A percentile compares a stretch with the other conserved stretches of the same genome.
Evolutionary conservation across 345 rosid genomes (phyloP).

Genomic region (Brassica nigra): DNA sequence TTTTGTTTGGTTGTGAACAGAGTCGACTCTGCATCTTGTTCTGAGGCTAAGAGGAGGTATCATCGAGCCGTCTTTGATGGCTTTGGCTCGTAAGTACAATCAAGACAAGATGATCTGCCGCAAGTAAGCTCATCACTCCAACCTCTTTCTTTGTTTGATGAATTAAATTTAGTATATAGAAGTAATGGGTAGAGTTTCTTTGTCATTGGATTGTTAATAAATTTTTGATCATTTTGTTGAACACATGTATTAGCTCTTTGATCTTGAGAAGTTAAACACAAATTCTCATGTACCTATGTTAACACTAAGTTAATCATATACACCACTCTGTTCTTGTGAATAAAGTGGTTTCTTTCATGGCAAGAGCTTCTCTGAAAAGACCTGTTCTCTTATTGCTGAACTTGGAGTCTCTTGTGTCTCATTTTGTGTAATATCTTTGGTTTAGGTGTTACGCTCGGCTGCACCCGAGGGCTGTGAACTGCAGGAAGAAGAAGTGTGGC

Average conservation of each 20-base stretch:
- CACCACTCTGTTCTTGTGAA: too few species aligned
- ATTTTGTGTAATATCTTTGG: neutral
- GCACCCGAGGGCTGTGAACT: conserved; percentile 95
- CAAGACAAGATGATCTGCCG: neutral
- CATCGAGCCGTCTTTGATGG: neutral
- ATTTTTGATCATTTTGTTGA: too few species aligned
- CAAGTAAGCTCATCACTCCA: neutral
- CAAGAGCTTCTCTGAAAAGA: too few species aligned
- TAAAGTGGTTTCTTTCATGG: too few species aligned
- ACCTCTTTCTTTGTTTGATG: neutral
- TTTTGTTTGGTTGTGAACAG: conserved; percentile 22
- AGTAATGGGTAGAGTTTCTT: too few species aligned
- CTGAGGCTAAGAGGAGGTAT: conserved; percentile 63
- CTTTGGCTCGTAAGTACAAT: neutral
- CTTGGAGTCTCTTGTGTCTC: neutral
- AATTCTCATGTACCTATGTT: too few species aligned
- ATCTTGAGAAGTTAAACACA: too few species aligned
- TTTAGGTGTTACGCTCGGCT: conserved; percentile 89
- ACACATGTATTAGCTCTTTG: too few species aligned
- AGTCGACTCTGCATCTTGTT: conserved; percentile 58
- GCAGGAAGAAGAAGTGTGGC: conserved; percentile 98
- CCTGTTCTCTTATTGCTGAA: too few species aligned
- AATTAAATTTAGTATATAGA: too few species aligned
- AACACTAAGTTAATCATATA: too few species aligned
- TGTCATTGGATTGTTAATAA: too few species aligned